These are phyloP conservation scores for Papiliotrema terrestris DNA, from an alignment of 1,284 basidiomycete species.

Conservation along the genomic window DNA sequence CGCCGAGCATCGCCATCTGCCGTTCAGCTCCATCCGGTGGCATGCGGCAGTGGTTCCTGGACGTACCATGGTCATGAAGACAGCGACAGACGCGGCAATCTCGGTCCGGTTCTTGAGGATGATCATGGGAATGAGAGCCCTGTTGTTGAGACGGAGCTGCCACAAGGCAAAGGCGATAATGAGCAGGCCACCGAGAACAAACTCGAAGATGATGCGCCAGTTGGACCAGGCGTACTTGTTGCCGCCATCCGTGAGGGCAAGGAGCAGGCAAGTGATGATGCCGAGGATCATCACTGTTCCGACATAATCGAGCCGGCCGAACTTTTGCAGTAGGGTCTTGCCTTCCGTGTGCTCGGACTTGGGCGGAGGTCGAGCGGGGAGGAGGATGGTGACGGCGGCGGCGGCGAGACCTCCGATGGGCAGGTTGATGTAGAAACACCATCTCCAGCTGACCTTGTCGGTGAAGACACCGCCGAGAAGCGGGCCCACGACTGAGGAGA, in stretches of 20 bases:
- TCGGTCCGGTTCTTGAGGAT: constrained; percentile 1
- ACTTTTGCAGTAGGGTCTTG: constrained; percentile 30
- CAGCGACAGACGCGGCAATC: constrained; percentile 20
- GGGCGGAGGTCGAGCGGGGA: constrained; percentile 36
- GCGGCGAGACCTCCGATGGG: constrained; percentile 43
- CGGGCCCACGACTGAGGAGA: constrained; percentile 49
- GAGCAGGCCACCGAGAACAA: constrained; percentile 4
- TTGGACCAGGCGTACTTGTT: constrained; percentile 2
- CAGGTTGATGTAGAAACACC: constrained; percentile 46
- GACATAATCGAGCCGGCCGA: constrained; percentile 47
- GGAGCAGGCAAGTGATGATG: not conserved
- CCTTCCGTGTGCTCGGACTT: constrained; percentile 42
- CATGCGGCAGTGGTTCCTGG: no score
- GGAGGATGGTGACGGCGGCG: constrained; percentile 28
- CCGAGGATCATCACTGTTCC: constrained; percentile 48
- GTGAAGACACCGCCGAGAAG: constrained; percentile 51
- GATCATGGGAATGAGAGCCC: not conserved
- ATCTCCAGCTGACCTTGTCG: constrained; percentile 48
- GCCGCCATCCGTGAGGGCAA: not conserved
- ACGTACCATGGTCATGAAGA: constrained; percentile 16
- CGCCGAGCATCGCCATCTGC: constrained; percentile 46
- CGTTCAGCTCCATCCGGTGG: not conserved
- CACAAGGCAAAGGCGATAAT: constrained; percentile 1
- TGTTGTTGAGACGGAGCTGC: not conserved
- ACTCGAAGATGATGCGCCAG: constrained; percentile 3